Percentiles rank a stretch among this genome's conserved stretches.
These are phyloP conservation scores for Camellia japonica DNA, from an alignment of 148 eudicot genomes.

Conservation along the genomic window DNA sequence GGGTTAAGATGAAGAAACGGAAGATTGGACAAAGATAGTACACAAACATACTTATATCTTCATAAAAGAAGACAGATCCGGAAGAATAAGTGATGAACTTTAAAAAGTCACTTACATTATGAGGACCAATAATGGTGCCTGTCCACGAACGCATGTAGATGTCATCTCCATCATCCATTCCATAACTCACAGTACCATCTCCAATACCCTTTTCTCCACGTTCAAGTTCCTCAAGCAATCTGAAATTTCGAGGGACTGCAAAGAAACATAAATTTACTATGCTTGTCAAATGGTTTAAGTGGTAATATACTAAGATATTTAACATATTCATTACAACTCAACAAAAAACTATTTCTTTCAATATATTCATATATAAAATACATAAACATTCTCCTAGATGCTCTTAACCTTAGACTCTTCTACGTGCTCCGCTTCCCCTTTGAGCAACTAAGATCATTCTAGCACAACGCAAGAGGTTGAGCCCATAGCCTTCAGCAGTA, in stretches of 20 bases:
- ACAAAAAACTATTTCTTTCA: no score
- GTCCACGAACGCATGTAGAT: slow-evolving; percentile 74
- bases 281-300: no score
- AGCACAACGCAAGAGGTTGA: no score
- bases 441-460: no score
- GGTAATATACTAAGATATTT: no score
- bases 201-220: slow-evolving; percentile 78
- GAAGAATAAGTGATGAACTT: not conserved
- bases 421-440: no score
- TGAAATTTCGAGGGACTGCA: slow-evolving; percentile 69
- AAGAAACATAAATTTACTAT: not conserved
- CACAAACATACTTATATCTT: not conserved
- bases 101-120: slow-evolving; percentile 38
- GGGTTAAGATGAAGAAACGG: not conserved
- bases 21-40: not conserved
- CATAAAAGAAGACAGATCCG: not conserved
- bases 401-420: no score
- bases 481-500: no score
- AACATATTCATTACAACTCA: no score
- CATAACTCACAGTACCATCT: slow-evolving; percentile 75
- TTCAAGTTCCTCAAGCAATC: slow-evolving; percentile 69
- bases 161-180: slow-evolving; percentile 74
- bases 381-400: no score
- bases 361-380: no score
- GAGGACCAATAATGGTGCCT: slow-evolving; percentile 67